These are phyloP conservation scores for Podospora comata DNA, from an alignment of 495 filamentous ascomycete species.

Conservation along the genomic window DNA sequence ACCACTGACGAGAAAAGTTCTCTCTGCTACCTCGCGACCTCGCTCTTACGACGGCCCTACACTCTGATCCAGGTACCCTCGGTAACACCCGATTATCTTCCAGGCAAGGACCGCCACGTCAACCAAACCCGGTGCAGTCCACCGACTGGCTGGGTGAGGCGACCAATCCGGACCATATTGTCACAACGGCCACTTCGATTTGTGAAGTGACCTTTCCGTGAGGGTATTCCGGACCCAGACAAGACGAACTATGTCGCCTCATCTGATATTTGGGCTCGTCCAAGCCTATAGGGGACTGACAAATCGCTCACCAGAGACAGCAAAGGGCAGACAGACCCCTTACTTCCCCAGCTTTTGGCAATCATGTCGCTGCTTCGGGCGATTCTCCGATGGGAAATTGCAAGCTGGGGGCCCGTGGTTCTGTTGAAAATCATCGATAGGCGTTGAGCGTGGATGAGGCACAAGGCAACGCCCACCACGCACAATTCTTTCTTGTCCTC, in stretches of 20 bases:
- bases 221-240: conserved; percentile 9
- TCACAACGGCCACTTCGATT: conserved; percentile 22
- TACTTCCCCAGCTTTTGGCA: neutral
- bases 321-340: neutral
- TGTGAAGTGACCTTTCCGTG: conserved; percentile 24
- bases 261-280: conserved; percentile 3
- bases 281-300: conserved; percentile 4
- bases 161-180: conserved; percentile 31
- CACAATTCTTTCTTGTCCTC: neutral
- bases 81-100: conserved; percentile 26
- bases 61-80: conserved; percentile 21
- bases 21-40: conserved; percentile 28
- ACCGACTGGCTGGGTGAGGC: conserved; percentile 27
- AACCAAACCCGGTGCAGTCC: conserved; percentile 8
- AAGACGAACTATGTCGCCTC: conserved; percentile 1
- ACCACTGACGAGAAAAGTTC: conserved; percentile 18
- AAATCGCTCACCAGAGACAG: conserved; percentile 5
- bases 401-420: neutral
- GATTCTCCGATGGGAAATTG: conserved; percentile 13
- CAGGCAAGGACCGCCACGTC: conserved; percentile 20
- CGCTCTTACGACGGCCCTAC: neutral
- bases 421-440: no score
- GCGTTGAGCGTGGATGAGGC: neutral
- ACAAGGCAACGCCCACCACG: neutral
- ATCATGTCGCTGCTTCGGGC: neutral